These are phyloP conservation scores for Pterulicium gracile DNA, from an alignment of 1,284 basidiomycete genomes.

Conservation along the genomic window DNA sequence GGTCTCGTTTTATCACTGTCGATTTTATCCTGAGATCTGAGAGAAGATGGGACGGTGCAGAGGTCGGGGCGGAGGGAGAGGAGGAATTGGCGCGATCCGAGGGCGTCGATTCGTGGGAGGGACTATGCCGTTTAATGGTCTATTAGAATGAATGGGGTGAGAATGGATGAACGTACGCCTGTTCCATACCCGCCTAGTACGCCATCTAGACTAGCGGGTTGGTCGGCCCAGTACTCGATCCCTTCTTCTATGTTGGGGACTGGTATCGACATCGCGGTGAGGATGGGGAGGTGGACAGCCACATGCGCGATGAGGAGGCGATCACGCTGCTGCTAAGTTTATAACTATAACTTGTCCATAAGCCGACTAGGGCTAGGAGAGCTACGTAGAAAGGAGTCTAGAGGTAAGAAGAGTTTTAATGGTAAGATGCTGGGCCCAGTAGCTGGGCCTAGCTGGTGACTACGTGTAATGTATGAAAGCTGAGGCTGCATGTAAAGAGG, in stretches of 20 bases:
- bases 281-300: neutral
- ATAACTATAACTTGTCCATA: too few relatives aligned
- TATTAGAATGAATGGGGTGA: slow-evolving; percentile 9
- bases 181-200: slow-evolving; percentile 64
- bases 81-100: slow-evolving; percentile 81
- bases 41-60: slow-evolving; percentile 61
- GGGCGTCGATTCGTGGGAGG: slow-evolving; percentile 78
- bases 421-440: too few relatives aligned
- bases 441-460: too few relatives aligned
- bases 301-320: slow-evolving; percentile 3
- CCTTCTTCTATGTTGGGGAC: slow-evolving; percentile 50
- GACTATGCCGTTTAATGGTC: slow-evolving; percentile 35
- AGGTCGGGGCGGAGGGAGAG: slow-evolving; percentile 73
- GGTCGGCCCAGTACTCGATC: slow-evolving; percentile 67
- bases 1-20: slow-evolving; percentile 15
- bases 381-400: too few relatives aligned
- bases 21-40: slow-evolving; percentile 19
- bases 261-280: slow-evolving; percentile 14
- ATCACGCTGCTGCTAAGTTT: too few relatives aligned
- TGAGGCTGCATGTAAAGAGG: too few relatives aligned
- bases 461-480: neutral
- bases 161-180: slow-evolving; percentile 36
- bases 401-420: too few relatives aligned
- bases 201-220: slow-evolving; percentile 66
- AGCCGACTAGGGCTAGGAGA: too few relatives aligned